phyloP scores from a whole-genome alignment of 768 basidiomycete species.

The Lentinus brumalis region DNA sequence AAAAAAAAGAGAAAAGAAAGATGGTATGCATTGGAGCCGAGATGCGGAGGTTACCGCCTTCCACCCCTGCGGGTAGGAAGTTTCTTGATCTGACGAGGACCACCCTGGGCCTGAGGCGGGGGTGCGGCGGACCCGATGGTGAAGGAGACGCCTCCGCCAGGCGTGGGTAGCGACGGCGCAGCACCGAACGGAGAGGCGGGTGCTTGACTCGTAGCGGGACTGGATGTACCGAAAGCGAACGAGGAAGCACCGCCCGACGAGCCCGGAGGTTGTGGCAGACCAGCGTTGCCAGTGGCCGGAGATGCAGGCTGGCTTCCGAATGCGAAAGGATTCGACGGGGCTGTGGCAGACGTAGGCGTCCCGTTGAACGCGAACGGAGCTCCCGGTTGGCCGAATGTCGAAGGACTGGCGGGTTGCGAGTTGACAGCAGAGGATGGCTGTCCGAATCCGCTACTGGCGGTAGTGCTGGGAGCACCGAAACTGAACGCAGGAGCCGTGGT shows the following conservation, averaged over 20 bases:
- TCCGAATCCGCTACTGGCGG: constrained; percentile 25
- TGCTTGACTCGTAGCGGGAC: constrained; percentile 18
- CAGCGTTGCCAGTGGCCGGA: constrained; percentile 30
- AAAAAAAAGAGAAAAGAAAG: not conserved
- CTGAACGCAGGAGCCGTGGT: constrained; percentile 23
- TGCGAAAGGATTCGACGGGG: constrained; percentile 32
- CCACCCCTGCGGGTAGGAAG: constrained; percentile 35
- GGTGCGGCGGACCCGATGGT: constrained; percentile 34
- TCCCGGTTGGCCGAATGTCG: constrained; percentile 29
- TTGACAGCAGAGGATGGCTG: constrained; percentile 20
- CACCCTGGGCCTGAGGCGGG: constrained; percentile 17
- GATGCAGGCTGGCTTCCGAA: constrained; percentile 36
- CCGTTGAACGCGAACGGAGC: constrained; percentile 27
- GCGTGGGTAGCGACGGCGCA: constrained; percentile 13
- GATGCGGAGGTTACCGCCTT: constrained; percentile 23
- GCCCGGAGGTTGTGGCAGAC: constrained; percentile 24
- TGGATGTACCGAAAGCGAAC: constrained; percentile 28
- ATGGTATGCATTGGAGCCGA: not conserved
- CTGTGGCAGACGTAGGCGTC: constrained; percentile 33
- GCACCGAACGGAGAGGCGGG: constrained; percentile 33
- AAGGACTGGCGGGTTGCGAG: constrained; percentile 29
- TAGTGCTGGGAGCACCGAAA: constrained; percentile 26
- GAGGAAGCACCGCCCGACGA: constrained; percentile 12
- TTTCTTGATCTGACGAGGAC: constrained; percentile 32
- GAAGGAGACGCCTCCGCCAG: constrained; percentile 26